Conservation (phyloP, 257 asterid species). For the Leptodermis oblonga region DNA sequence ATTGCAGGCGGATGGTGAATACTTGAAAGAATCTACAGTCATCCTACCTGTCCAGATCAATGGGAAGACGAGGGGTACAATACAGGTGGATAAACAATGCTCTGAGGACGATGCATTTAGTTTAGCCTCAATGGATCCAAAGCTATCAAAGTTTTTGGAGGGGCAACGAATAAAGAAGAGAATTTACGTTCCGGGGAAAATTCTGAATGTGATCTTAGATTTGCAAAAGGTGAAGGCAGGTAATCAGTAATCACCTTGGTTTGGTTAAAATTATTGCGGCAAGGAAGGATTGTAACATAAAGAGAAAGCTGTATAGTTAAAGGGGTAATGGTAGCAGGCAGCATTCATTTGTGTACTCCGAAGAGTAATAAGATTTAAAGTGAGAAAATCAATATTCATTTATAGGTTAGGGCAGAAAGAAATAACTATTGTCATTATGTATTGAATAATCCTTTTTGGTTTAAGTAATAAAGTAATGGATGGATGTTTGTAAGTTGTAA, state of each 20-base stretch:
- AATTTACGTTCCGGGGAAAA: conserved; percentile 76
- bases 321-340: too few species aligned
- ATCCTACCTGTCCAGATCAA: conserved; percentile 85
- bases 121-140: conserved; percentile 67
- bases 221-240: conserved; percentile 44
- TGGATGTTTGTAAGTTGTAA: too few species aligned
- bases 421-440: too few species aligned
- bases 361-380: too few species aligned
- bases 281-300: too few species aligned
- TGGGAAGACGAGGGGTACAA: conserved; percentile 93
- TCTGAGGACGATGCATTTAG: conserved; percentile 72
- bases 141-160: conserved; percentile 53
- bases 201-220: conserved; percentile 70
- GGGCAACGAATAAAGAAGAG: conserved; percentile 71
- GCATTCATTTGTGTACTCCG: too few species aligned
- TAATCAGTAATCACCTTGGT: conserved; percentile 22
- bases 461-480: too few species aligned
- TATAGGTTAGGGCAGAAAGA: too few species aligned
- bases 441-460: too few species aligned
- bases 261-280: too few species aligned
- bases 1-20: conserved; percentile 68
- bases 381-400: too few species aligned
- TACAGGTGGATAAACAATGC: conserved; percentile 74
- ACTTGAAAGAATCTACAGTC: conserved; percentile 61
- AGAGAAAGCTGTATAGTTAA: conserved; percentile 9